Evolutionary conservation across 495 filamentous ascomycete species (phyloP).

Genomic region (Coniosporium apollinis): DNA sequence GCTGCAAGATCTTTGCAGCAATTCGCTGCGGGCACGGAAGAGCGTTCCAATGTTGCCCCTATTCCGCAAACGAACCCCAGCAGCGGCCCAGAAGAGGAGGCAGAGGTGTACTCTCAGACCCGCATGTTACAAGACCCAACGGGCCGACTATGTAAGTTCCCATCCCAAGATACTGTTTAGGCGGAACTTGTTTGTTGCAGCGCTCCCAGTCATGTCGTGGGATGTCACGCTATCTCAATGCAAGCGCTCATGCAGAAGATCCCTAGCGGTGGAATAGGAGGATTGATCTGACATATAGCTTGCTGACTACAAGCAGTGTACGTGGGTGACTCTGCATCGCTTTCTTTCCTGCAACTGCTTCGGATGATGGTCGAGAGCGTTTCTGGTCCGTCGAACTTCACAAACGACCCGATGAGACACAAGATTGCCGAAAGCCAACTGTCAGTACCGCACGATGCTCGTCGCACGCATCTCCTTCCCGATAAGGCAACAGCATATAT

Average conservation of each 20-base stretch:
- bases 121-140: constrained; percentile 44
- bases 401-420: constrained; percentile 49
- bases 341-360: constrained; percentile 55
- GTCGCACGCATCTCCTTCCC: constrained; percentile 34
- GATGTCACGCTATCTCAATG: too few species aligned
- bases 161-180: too few species aligned
- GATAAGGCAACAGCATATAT: constrained; percentile 36
- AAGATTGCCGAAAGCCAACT: constrained; percentile 48
- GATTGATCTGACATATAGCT: too few species aligned
- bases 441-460: constrained; percentile 27
- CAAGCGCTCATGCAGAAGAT: too few species aligned
- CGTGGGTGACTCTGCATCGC: constrained; percentile 54
- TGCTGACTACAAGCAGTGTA: constrained; percentile 43
- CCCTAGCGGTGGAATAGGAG: too few species aligned
- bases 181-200: constrained; percentile 1
- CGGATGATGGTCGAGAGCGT: constrained; percentile 55
- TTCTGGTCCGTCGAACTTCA: constrained; percentile 48
- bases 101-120: constrained; percentile 36
- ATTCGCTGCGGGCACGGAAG: constrained; percentile 4
- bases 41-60: constrained; percentile 1
- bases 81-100: constrained; percentile 37
- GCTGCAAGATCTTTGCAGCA: constrained; percentile 7
- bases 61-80: constrained; percentile 31
- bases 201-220: too few species aligned
- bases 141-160: constrained; percentile 35